Base-by-base conservation (phyloP, 352 stramenopile genomes). In the Saprolegnia parasitica region DNA sequence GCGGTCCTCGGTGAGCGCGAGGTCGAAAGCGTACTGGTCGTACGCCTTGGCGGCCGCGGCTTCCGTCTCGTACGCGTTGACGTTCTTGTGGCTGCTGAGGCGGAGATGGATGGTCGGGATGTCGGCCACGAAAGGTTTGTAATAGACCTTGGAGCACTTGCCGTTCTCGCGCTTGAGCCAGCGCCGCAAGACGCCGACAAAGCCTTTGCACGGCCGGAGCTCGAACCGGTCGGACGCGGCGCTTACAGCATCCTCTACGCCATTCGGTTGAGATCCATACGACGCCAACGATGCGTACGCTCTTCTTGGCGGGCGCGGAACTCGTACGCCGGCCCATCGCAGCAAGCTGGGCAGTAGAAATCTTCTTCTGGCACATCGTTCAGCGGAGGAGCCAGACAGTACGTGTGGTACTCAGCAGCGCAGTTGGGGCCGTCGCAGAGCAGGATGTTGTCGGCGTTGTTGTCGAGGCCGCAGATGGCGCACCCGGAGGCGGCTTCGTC, bases 341-440 rank as follows among this genome's bases (percentile, higher is more conserved):
- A 35, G 54, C 23, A 20, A 56, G 11, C 0, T 54, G 15, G 11
- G 67, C 60, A 94, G 75, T 89, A 94, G 57, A 94, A 94, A 61
- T 94, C 84, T 42, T 83, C 84, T 4, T 79, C 74, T 8, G 86
- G 86, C 73, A 94, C 90, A 72, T 90, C 80, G 0, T 68, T 67
- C 5, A 94, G 76, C 52, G 86, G 84, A 9, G 86, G 86, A 56
- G 84, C 77, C 18, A 94, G 81, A 74, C 86, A 94, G 68, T 91
- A 91, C 5, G 21, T 93, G 77, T 94, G 86, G 74, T 93, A 94
- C 78, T 94, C 86, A n/a, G 76, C 84, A 62, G 91, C 83, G 71
- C 86, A 94, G 71, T 83, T 84, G 62, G 92, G 81, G 73, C 86
- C 84, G 65, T 94, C 86, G 40, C 86, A 94, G 10, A 94, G 78